Conservation (phyloP, 306 rosid genomes). For the Quercus alba region DNA sequence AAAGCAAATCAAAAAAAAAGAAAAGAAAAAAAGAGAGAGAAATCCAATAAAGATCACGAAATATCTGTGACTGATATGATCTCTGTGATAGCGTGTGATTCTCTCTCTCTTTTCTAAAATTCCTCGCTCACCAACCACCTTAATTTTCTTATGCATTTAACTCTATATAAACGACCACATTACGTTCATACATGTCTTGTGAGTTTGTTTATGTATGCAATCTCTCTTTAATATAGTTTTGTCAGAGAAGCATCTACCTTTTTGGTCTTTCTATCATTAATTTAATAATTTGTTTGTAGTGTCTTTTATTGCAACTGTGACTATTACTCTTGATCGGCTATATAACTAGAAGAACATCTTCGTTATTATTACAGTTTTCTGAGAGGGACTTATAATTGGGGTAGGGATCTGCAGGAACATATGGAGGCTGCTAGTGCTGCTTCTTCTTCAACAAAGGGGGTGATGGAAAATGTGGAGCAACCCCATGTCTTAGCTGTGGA, state of each 20-base stretch:
- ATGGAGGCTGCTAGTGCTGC: conserved; percentile 44
- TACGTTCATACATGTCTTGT: conserved; percentile 48
- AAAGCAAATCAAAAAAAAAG: conserved; percentile 53
- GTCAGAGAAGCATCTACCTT: conserved; percentile 12
- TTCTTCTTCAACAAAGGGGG: conserved; percentile 40
- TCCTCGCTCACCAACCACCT: conserved; percentile 46
- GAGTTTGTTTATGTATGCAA: conserved; percentile 29
- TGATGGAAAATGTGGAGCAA: conserved; percentile 53
- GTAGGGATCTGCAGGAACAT: not conserved
- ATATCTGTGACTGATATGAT: conserved; percentile 61
- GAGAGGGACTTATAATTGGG: not conserved
- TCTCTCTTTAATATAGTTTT: conserved; percentile 7
- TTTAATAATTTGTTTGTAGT: conserved; percentile 21
- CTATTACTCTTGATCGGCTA: conserved; percentile 15
- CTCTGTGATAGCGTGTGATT: conserved; percentile 6
- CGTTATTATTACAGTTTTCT: not conserved
- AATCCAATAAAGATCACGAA: conserved; percentile 81
- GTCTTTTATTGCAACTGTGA: conserved; percentile 37
- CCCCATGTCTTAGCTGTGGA: conserved; percentile 97
- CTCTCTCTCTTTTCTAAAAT: conserved; percentile 37
- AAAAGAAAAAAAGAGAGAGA: conserved; percentile 61
- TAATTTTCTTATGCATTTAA: conserved; percentile 31
- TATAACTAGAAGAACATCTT: not conserved
- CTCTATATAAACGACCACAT: conserved; percentile 27
- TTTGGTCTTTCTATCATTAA: conserved; percentile 28